Evolutionary conservation across 495 filamentous ascomycete genomes (phyloP).

Genomic region (Melanomma pulvis-pyrius): DNA sequence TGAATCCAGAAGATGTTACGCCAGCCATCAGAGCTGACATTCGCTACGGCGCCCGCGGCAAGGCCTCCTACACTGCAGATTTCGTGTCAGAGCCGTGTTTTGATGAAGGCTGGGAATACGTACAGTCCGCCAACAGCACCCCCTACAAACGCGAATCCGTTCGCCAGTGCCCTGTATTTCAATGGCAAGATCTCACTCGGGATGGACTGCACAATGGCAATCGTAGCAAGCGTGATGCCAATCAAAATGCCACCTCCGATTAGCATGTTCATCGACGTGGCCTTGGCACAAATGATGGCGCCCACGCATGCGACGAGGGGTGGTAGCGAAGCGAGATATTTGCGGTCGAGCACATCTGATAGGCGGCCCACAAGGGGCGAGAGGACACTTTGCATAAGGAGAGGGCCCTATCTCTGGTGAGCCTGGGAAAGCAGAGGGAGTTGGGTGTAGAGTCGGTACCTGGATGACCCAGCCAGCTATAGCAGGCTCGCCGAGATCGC

Average conservation of each 20-base stretch:
- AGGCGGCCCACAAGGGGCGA: constrained; percentile 58
- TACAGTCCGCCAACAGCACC: constrained; percentile 50
- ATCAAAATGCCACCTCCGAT: constrained; percentile 60
- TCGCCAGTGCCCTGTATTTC: constrained; percentile 57
- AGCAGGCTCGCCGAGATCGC: constrained; percentile 55
- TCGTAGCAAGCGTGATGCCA: constrained; percentile 56
- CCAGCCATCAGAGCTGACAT: constrained; percentile 52
- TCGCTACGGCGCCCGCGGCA: constrained; percentile 57
- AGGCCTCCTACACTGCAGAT: constrained; percentile 49
- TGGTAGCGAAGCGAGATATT: constrained; percentile 54
- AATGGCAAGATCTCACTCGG: constrained; percentile 58
- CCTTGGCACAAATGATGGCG: constrained; percentile 57
- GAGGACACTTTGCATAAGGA: constrained; percentile 54
- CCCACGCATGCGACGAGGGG: constrained; percentile 57
- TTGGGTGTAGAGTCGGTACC: neutral
- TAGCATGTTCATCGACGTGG: constrained; percentile 56
- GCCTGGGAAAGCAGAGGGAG: constrained; percentile 2
- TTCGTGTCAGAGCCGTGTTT: neutral
- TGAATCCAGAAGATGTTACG: constrained; percentile 63
- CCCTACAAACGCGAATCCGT: constrained; percentile 54
- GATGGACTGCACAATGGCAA: constrained; percentile 58
- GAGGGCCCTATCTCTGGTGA: constrained; percentile 41
- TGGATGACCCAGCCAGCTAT: constrained; percentile 60
- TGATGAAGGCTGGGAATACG: neutral
- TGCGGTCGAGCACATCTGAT: constrained; percentile 58